Percentiles rank a stretch among this genome's conserved stretches.
Evolutionary conservation across 176 grass and related monocot species (phyloP).

Genomic region (Hordeum vulgare): MorexV3_pseudomolecules_assembly NC_058520.1:201170418-201170917

Average conservation of each 20-base stretch:
- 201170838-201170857: conserved; percentile 45
- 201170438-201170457: neutral
- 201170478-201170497: conserved; percentile 88
- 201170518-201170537: conserved; percentile 85
- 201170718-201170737: conserved; percentile 85
- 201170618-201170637: neutral
- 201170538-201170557: conserved; percentile 21
- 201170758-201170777: neutral
- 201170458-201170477: conserved; percentile 43
- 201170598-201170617: too few species aligned
- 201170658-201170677: neutral
- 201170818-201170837: neutral
- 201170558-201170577: neutral
- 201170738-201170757: conserved; percentile 50
- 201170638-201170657: neutral
- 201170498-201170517: conserved; percentile 90
- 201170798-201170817: neutral
- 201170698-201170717: conserved; percentile 72
- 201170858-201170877: conserved; percentile 41
- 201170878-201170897: conserved; percentile 87
- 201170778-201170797: neutral
- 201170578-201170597: neutral
- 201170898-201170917: conserved; percentile 81
- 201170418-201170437: neutral
- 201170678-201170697: conserved; percentile 82